A percentile compares a stretch with the other conserved stretches of the same genome.
Conservation (phyloP, 1,284 basidiomycete genomes). For the Chalciporus sp. region DNA sequence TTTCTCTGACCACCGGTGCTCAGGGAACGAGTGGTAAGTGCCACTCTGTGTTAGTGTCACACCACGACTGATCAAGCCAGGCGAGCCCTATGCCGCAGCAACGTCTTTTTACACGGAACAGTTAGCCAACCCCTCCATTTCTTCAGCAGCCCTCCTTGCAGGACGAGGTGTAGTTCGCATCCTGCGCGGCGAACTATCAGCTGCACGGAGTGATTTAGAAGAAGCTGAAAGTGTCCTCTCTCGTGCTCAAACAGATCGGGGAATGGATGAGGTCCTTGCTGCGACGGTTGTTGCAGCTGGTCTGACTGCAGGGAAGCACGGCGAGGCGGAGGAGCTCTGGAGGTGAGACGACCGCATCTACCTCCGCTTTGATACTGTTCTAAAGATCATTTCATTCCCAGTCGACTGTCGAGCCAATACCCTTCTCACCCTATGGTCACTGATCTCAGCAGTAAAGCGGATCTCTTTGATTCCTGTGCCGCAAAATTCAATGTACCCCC, state of each 20-base stretch:
- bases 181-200: constrained; percentile 77
- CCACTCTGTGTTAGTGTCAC: neutral
- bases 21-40: constrained; percentile 45
- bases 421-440: constrained; percentile 68
- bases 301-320: constrained; percentile 58
- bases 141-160: constrained; percentile 75
- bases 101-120: constrained; percentile 92
- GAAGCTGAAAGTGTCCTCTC: constrained; percentile 61
- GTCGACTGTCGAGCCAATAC: constrained; percentile 59
- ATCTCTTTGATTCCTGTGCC: constrained; percentile 72
- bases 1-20: constrained; percentile 80
- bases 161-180: constrained; percentile 85
- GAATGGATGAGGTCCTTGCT: constrained; percentile 63
- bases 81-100: constrained; percentile 61
- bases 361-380: neutral
- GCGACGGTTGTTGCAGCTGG: constrained; percentile 69
- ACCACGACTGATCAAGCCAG: constrained; percentile 10
- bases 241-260: constrained; percentile 24
- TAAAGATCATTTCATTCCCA: constrained; percentile 29
- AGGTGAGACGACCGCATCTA: constrained; percentile 45
- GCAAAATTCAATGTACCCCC: constrained; percentile 67
- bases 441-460: constrained; percentile 64
- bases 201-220: constrained; percentile 83
- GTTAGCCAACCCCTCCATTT: constrained; percentile 80
- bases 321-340: constrained; percentile 66